Percentiles rank a stretch among this genome's conserved stretches.
phyloP scores from a whole-genome alignment of 768 basidiomycete species.

The Pleurotus cornucopiae region DNA sequence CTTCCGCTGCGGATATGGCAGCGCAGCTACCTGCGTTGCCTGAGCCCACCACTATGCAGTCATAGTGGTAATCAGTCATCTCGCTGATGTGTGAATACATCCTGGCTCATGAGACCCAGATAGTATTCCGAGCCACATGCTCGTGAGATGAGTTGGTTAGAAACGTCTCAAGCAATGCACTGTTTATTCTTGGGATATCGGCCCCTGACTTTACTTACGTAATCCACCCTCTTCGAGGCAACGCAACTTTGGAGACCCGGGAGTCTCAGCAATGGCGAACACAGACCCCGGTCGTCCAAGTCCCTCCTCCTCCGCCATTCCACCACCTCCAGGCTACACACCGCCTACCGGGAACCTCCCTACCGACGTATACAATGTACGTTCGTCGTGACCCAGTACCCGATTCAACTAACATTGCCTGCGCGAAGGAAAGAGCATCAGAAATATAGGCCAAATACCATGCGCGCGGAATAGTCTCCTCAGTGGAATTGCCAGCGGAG shows the following conservation, averaged over 20 bases:
- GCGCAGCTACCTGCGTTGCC: constrained; percentile 68
- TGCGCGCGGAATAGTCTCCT: constrained; percentile 75
- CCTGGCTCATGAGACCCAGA: neutral
- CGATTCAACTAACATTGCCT: neutral
- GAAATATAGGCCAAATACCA: constrained; percentile 64
- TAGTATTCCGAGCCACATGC: neutral
- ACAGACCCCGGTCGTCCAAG: neutral
- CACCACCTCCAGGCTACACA: constrained; percentile 4
- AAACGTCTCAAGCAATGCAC: no score
- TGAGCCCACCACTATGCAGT: constrained; percentile 62
- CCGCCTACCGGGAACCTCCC: neutral
- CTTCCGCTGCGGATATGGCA: constrained; percentile 54
- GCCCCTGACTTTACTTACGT: no score
- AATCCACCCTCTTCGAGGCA: no score
- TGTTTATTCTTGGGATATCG: no score
- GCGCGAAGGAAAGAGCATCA: constrained; percentile 40
- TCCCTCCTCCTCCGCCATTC: neutral
- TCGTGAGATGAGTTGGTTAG: neutral
- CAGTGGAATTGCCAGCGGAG: constrained; percentile 76
- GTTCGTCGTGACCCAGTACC: neutral
- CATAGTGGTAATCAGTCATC: constrained; percentile 24
- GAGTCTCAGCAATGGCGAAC: neutral
- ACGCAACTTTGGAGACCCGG: no score
- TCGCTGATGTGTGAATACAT: neutral
- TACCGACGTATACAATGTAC: constrained; percentile 2